Evolutionary conservation across 805 yeast genomes (phyloP).

Genomic region (Candida quercuum): DNA sequence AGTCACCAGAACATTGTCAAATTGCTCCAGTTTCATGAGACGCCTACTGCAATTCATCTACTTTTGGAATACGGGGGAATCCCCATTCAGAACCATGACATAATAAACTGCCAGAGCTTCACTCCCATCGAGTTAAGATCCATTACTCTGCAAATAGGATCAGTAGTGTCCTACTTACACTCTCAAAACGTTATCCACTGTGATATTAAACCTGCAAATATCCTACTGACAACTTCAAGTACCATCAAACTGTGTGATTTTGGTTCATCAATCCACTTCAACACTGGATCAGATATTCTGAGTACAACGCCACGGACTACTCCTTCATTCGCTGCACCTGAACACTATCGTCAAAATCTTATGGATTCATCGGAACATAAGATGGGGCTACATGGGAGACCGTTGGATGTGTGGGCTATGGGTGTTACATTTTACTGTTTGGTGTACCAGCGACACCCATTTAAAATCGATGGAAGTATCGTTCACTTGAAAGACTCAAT

Average conservation of each 20-base stretch:
- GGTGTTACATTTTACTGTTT: slow-evolving; percentile 7
- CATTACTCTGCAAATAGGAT: slow-evolving; percentile 48
- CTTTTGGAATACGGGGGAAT: slow-evolving; percentile 7
- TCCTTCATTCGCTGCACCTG: slow-evolving; percentile 10
- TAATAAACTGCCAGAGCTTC: slow-evolving; percentile 49
- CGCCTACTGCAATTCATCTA: slow-evolving; percentile 1
- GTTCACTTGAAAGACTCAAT: slow-evolving; percentile 1
- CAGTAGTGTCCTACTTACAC: slow-evolving; percentile 53
- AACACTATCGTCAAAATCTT: too few species aligned
- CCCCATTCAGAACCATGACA: slow-evolving; percentile 29
- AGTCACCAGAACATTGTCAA: slow-evolving; percentile 1
- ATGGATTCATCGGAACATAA: too few species aligned
- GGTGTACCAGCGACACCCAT: slow-evolving; percentile 4
- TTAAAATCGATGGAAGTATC: background rate
- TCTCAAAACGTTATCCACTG: slow-evolving; percentile 55
- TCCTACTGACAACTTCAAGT: slow-evolving; percentile 53
- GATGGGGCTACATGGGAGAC: slow-evolving; percentile 1
- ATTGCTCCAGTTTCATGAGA: background rate
- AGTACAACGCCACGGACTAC: slow-evolving; percentile 5
- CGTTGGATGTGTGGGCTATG: slow-evolving; percentile 10
- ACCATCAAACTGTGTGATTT: slow-evolving; percentile 60
- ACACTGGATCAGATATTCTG: slow-evolving; percentile 24
- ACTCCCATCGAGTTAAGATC: slow-evolving; percentile 51
- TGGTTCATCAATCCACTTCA: slow-evolving; percentile 47
- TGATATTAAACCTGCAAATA: slow-evolving; percentile 63